A percentile compares a stretch with the other conserved stretches of the same genome.
Conservation (phyloP, 1,139 yeast genomes). For the Suhomyces ambrosiae region DNA sequence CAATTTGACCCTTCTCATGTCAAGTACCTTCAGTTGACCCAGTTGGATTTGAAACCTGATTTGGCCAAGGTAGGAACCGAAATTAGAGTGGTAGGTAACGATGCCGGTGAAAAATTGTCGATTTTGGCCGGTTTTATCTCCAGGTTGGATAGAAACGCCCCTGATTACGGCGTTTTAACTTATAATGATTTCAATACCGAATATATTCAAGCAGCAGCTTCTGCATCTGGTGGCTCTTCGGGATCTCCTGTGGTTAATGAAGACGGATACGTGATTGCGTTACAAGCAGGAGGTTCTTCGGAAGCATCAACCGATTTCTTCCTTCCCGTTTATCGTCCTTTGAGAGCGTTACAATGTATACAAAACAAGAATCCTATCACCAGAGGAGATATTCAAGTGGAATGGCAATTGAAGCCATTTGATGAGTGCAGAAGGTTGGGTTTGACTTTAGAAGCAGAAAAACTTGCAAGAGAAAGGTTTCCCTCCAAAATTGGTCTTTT, state of each 20-base stretch:
- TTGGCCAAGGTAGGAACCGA: constrained; percentile 87
- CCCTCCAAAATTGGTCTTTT: constrained; percentile 80
- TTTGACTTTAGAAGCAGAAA: constrained; percentile 73
- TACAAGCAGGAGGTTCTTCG: constrained; percentile 92
- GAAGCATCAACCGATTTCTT: constrained; percentile 94
- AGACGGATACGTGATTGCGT: constrained; percentile 84
- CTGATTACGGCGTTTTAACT: constrained; percentile 87
- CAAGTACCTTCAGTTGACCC: constrained; percentile 71
- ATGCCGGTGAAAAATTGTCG: constrained; percentile 91
- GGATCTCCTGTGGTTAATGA: constrained; percentile 94
- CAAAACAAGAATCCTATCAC: constrained; percentile 63
- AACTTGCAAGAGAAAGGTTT: constrained; percentile 63
- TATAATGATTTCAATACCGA: constrained; percentile 95
- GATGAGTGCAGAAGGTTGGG: constrained; percentile 92
- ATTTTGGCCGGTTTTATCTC: constrained; percentile 89
- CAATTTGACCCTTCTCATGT: constrained; percentile 72
- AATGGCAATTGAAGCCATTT: constrained; percentile 83
- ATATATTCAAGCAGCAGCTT: constrained; percentile 94
- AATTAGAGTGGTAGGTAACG: constrained; percentile 93
- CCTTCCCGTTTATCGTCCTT: constrained; percentile 80
- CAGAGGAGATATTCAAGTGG: constrained; percentile 81
- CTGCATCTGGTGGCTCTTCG: constrained; percentile 93
- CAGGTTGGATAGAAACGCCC: constrained; percentile 90
- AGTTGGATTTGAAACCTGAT: constrained; percentile 74
- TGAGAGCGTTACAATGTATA: constrained; percentile 76